Evolutionary conservation across 805 yeast species (phyloP).

Genomic region (Starmerella apis): DNA sequence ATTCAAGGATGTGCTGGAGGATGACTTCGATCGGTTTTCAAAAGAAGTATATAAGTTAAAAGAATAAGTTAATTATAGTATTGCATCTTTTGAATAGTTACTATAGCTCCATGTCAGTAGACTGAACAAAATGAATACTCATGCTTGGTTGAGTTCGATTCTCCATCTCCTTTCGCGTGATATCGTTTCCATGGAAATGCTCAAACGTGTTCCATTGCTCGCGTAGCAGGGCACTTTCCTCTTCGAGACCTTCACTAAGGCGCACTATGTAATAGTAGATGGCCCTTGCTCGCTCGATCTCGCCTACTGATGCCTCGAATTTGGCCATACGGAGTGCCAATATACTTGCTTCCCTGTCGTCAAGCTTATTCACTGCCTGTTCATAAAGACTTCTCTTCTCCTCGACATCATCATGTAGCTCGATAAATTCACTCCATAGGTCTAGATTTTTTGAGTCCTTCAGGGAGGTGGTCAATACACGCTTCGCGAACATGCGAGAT

Average conservation of each 20-base stretch:
- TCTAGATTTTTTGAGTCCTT: background rate
- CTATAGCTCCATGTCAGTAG: background rate
- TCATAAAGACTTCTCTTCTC: constrained; percentile 43
- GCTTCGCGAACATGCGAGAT: constrained; percentile 11
- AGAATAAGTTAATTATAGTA: background rate
- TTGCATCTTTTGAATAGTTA: too few relatives aligned
- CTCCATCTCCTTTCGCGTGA: background rate
- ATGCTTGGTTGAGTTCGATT: background rate
- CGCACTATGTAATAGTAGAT: constrained; percentile 43
- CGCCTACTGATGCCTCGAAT: constrained; percentile 45
- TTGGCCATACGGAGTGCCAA: constrained; percentile 43
- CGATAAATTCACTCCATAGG: constrained; percentile 12
- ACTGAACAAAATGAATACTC: background rate
- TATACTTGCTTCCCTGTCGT: constrained; percentile 36
- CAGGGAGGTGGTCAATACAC: constrained; percentile 3
- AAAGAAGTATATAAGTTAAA: background rate
- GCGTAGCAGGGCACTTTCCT: background rate
- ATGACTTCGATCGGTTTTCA: constrained; percentile 3
- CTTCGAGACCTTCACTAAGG: constrained; percentile 1
- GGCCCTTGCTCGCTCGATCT: constrained; percentile 52
- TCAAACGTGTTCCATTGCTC: background rate
- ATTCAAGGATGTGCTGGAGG: background rate
- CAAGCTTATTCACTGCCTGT: constrained; percentile 41
- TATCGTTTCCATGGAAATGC: background rate
- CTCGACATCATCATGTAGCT: constrained; percentile 5